Conservation (phyloP, 2,329 filamentous ascomycete species). For the Lachnellula subtilissima region DNA sequence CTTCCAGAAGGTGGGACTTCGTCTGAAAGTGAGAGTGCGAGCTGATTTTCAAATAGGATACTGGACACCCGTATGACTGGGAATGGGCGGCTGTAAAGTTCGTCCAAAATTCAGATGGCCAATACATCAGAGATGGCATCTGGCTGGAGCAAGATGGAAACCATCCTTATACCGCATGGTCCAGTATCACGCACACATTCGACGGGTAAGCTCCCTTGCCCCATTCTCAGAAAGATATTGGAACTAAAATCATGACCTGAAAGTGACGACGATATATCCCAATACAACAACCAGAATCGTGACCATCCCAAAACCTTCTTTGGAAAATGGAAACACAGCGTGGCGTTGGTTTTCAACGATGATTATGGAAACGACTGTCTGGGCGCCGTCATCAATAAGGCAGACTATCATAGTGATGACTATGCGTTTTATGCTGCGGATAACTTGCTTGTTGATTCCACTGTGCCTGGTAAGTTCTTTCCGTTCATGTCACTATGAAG, state of each 20-base stretch:
- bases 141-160: constrained; percentile 19
- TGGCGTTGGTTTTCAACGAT: constrained; percentile 13
- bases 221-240: background rate
- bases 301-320: constrained; percentile 17
- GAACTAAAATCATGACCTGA: background rate
- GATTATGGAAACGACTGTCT: constrained; percentile 15
- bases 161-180: constrained; percentile 13
- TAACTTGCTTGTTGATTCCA: constrained; percentile 9
- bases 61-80: constrained; percentile 21
- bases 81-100: constrained; percentile 19
- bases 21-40: background rate
- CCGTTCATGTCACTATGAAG: background rate
- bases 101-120: constrained; percentile 8
- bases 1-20: constrained; percentile 14
- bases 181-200: constrained; percentile 10
- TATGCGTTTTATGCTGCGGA: constrained; percentile 15
- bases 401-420: constrained; percentile 19
- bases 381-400: constrained; percentile 11
- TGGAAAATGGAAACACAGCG: constrained; percentile 19
- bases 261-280: constrained; percentile 10
- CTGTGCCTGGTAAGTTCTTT: constrained; percentile 14
- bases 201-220: constrained; percentile 7
- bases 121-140: constrained; percentile 16
- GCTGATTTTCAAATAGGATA: constrained; percentile 11
- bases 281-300: constrained; percentile 13